These are phyloP conservation scores for Draba incana DNA, from an alignment of 345 rosid species.

Conservation along the genomic window DNA sequence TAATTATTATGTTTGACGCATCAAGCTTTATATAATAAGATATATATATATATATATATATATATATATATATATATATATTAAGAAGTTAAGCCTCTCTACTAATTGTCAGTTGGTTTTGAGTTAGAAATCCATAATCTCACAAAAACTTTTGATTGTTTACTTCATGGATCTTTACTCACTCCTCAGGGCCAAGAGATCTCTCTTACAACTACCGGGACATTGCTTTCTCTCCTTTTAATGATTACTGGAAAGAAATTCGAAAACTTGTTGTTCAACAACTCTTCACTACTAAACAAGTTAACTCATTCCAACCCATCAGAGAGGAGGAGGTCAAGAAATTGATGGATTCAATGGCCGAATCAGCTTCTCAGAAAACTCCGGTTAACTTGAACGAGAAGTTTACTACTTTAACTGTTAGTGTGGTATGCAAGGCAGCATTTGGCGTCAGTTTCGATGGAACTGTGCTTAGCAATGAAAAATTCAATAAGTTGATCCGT, in stretches of 20 bases:
- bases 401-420: constrained; percentile 35
- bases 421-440: constrained; percentile 43
- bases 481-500: constrained; percentile 38
- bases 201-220: constrained; percentile 52
- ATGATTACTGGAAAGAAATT: constrained; percentile 50
- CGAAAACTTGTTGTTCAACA: constrained; percentile 43
- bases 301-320: constrained; percentile 41
- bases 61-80: too few species aligned
- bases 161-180: neutral
- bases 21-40: too few species aligned
- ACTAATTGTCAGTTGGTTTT: too few species aligned
- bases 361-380: constrained; percentile 15
- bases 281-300: constrained; percentile 48
- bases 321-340: constrained; percentile 49
- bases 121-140: too few species aligned
- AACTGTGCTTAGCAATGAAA: constrained; percentile 34
- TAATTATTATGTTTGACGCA: too few species aligned
- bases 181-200: constrained; percentile 37
- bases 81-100: too few species aligned
- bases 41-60: too few species aligned
- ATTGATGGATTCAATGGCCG: constrained; percentile 42
- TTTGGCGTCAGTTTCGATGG: constrained; percentile 50
- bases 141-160: neutral
- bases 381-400: constrained; percentile 38
- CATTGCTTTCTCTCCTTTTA: constrained; percentile 50